Conservation (phyloP, 495 filamentous ascomycete genomes). For the Xylaria venustula region DNA sequence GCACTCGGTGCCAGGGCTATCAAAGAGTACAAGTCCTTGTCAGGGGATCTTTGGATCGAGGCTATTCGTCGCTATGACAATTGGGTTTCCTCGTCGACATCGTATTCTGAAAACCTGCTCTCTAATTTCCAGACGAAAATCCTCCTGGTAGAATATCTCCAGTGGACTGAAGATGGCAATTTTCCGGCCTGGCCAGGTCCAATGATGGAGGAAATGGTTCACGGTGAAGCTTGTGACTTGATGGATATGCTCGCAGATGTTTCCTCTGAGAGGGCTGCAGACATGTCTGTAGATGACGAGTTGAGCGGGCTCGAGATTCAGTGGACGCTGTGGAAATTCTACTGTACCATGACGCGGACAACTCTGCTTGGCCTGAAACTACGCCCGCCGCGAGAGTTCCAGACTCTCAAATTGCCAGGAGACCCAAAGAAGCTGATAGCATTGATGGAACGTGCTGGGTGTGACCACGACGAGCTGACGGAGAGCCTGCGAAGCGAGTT, state of each 20-base stretch:
- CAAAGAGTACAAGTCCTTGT: conserved; percentile 2
- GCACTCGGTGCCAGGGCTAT: conserved; percentile 1
- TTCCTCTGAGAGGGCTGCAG: neutral
- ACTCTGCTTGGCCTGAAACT: neutral
- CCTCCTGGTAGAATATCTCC: neutral
- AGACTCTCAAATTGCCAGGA: neutral
- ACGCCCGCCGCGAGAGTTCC: neutral
- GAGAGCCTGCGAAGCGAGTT: neutral
- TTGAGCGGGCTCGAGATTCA: neutral
- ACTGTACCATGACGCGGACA: neutral
- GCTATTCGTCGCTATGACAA: neutral
- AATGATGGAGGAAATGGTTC: neutral
- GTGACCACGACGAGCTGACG: neutral
- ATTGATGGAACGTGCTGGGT: neutral
- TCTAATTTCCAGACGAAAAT: neutral
- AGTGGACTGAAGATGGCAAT: neutral
- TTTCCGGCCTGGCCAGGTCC: neutral
- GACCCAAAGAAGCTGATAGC: neutral
- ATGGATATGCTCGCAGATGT: neutral
- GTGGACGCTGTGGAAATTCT: conserved; percentile 7
- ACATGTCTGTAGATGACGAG: neutral
- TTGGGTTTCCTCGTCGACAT: neutral
- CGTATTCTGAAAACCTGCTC: neutral
- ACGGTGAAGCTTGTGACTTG: neutral
- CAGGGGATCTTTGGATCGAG: neutral